Evolutionary conservation across 2,329 filamentous ascomycete species (phyloP), one percentile per base, ranked within the genome.

Genomic region (Aphanocladium album): DNA sequence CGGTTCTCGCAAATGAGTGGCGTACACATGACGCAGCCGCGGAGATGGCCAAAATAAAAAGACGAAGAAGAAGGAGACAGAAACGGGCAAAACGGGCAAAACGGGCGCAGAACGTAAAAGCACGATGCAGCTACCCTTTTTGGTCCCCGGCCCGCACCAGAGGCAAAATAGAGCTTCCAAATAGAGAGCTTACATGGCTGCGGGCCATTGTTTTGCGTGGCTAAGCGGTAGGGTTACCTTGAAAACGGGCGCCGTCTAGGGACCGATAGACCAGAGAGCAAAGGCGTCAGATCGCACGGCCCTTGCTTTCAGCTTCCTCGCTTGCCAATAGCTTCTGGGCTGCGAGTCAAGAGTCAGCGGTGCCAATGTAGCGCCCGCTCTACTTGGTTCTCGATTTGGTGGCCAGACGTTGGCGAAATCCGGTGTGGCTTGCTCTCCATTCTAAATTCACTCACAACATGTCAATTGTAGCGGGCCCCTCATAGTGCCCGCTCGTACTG

Each of bases 401-500:
- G n/a, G 54, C 43, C 46, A 45, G 47, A 25, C 39, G 49, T 53
- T 53, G 57, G 47, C 57, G 57, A 59, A 46, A 43, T 46, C 57
- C 57, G 57, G 57, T 59, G 57, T 53, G 57, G 47, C 57, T 59
- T 19, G 17, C 23, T 16, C 46, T 16, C 46, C 5, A 45, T 45
- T 45, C 41, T 30, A 57, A 57, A 57, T 57, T 57, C 41, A 45
- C 55, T 57, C 45, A 49, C 46, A 57, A 41, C 46, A 41, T 39
- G 45, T 30, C 33, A 41, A 33, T 12, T 49, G 33, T 49, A 49
- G 45, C 14, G 21, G 41, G n/a, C 47, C 56, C 56, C 47, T 35
- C 56, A 59, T 59, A 59, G 56, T 59, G 56, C 43, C 56, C 47
- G 47, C 37, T 59, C 56, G 25, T 59, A 59, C 56, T 59, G 56